A percentile compares a stretch with the other conserved stretches of the same genome.
Evolutionary conservation across 805 yeast species (phyloP).

Genomic region (Ogataea pini): DNA sequence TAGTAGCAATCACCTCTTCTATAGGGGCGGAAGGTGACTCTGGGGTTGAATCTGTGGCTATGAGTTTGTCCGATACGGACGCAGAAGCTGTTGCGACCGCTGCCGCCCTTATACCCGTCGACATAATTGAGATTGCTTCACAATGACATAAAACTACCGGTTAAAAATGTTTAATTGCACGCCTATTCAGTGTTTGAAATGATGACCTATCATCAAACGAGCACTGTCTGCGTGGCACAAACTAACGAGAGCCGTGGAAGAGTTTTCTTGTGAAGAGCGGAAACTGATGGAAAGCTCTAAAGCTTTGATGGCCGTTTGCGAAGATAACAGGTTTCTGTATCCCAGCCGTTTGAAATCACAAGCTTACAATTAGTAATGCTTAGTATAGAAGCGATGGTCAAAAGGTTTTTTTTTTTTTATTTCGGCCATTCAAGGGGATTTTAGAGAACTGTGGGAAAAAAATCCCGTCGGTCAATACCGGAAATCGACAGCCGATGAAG

Average conservation of each 20-base stretch:
- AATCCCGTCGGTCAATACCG: conserved; percentile 2
- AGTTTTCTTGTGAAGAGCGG: neutral
- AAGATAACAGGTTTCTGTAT: neutral
- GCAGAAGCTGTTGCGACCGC: neutral
- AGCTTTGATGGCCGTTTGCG: neutral
- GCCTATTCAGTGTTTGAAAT: neutral
- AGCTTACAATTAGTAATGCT: neutral
- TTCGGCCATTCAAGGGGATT: conserved; percentile 1
- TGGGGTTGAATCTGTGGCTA: neutral
- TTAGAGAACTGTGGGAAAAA: neutral
- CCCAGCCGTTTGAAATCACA: conserved; percentile 1
- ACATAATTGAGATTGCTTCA: neutral
- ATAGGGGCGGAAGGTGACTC: conserved; percentile 12
- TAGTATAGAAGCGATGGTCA: conserved; percentile 4
- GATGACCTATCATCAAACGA: conserved; percentile 6
- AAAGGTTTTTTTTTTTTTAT: neutral
- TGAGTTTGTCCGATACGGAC: conserved; percentile 3
- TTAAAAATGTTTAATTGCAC: neutral
- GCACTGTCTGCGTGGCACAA: neutral
- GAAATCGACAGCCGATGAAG: conserved; percentile 1
- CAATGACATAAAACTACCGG: neutral
- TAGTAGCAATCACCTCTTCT: conserved; percentile 21
- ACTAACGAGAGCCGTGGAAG: neutral
- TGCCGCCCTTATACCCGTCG: conserved; percentile 2
- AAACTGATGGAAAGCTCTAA: neutral